phyloP scores from a whole-genome alignment of 2,329 filamentous ascomycete species.

The Talaromyces sp. region DNA sequence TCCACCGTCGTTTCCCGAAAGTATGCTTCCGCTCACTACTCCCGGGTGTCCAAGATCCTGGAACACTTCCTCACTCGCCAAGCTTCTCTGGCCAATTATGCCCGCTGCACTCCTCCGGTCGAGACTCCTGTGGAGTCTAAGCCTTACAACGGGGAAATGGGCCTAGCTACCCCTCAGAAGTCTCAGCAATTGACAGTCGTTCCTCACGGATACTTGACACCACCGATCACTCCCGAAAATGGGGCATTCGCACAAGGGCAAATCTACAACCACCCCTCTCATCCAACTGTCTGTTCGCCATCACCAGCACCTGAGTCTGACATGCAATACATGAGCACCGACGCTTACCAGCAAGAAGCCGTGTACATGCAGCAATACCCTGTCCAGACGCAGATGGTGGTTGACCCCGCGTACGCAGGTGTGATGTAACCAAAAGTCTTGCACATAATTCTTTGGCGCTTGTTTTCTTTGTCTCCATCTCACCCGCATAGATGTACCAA shows the following conservation, averaged over 20 bases:
- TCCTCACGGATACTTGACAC: slow-evolving; percentile 50
- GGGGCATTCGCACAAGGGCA: slow-evolving; percentile 41
- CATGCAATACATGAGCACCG: slow-evolving; percentile 40
- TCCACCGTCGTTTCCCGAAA: slow-evolving; percentile 70
- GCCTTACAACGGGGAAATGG: slow-evolving; percentile 44
- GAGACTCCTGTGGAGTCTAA: slow-evolving; percentile 42
- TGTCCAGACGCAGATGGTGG: slow-evolving; percentile 37
- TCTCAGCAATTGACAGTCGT: slow-evolving; percentile 37
- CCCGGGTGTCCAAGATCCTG: slow-evolving; percentile 64
- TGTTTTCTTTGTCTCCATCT: slow-evolving; percentile 11
- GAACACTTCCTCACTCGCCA: slow-evolving; percentile 69
- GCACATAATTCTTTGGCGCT: slow-evolving; percentile 24
- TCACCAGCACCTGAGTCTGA: slow-evolving; percentile 42
- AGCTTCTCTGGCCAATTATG: slow-evolving; percentile 56
- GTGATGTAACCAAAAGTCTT: slow-evolving; percentile 22
- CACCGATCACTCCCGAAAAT: slow-evolving; percentile 51
- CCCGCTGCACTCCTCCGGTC: slow-evolving; percentile 45
- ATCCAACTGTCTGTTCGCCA: slow-evolving; percentile 35
- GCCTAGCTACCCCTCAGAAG: slow-evolving; percentile 49
- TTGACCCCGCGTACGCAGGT: slow-evolving; percentile 36
- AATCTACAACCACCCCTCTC: slow-evolving; percentile 31
- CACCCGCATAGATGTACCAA: slow-evolving; percentile 17
- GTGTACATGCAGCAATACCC: slow-evolving; percentile 37
- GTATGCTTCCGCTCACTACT: slow-evolving; percentile 68
- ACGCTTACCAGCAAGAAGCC: slow-evolving; percentile 40